phyloP scores from a whole-genome alignment of 108 stramenopile species.

The Pseudonitzschia delicatissima region DNA sequence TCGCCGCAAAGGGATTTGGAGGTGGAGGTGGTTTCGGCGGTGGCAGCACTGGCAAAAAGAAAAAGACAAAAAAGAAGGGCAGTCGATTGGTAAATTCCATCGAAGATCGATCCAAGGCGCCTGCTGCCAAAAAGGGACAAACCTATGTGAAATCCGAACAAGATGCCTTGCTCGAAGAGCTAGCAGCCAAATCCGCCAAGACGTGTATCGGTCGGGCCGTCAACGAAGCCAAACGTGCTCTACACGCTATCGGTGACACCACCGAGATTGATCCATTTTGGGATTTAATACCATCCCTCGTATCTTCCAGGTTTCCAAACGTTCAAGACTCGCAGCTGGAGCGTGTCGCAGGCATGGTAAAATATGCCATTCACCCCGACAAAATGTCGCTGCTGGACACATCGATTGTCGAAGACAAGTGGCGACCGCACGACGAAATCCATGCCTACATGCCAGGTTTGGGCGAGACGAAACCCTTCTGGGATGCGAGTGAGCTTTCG shows the following conservation, averaged over 20 bases:
- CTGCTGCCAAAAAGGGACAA: neutral
- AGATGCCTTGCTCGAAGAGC: constrained; percentile 52
- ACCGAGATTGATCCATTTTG: constrained; percentile 75
- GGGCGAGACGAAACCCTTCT: constrained; percentile 61
- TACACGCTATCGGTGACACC: constrained; percentile 20
- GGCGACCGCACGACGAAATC: constrained; percentile 71
- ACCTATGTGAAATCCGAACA: constrained; percentile 68
- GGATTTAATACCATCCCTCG: constrained; percentile 73
- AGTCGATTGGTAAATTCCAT: constrained; percentile 28
- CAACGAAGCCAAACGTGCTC: constrained; percentile 29
- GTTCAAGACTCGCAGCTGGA: constrained; percentile 52
- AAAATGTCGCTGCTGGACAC: constrained; percentile 41
- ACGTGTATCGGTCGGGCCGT: constrained; percentile 67
- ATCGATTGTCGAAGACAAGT: constrained; percentile 55
- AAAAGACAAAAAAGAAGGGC: constrained; percentile 20
- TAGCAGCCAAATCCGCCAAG: constrained; percentile 39
- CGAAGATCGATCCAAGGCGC: constrained; percentile 15
- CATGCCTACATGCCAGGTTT: constrained; percentile 85
- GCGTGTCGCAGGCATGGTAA: constrained; percentile 73
- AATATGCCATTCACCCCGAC: constrained; percentile 28
- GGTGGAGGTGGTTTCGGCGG: constrained; percentile 24
- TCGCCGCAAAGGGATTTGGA: constrained; percentile 13
- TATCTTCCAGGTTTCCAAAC: constrained; percentile 64
- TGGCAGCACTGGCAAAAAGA: constrained; percentile 15
- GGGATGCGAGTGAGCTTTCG: constrained; percentile 53